Evolutionary conservation across 176 grass and related monocot species (phyloP).

Genomic region (Bromus sterilis): DNA sequence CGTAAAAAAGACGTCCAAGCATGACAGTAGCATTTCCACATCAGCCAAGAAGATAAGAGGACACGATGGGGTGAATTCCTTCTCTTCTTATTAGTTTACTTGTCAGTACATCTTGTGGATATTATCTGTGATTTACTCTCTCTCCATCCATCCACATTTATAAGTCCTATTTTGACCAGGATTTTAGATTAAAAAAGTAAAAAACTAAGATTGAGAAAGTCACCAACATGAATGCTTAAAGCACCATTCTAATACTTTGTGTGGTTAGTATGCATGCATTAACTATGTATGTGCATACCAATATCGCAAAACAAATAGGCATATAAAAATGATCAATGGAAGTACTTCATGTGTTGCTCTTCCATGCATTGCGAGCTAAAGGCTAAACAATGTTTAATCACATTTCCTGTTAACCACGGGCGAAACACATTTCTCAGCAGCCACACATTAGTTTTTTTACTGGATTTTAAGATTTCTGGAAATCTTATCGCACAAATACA

Average conservation of each 20-base stretch:
- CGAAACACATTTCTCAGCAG: not conserved
- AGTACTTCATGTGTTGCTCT: not conserved
- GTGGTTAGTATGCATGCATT: not conserved
- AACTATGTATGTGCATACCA: not conserved
- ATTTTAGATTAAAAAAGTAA: not conserved
- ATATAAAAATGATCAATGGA: not conserved
- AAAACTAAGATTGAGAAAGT: not conserved
- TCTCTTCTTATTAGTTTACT: constrained; percentile 16
- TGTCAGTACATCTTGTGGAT: constrained; percentile 2
- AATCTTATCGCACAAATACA: not conserved
- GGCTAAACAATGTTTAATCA: constrained; percentile 17
- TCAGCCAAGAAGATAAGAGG: constrained; percentile 72
- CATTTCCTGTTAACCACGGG: not conserved
- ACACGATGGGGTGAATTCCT: constrained; percentile 81
- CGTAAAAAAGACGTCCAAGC: constrained; percentile 54
- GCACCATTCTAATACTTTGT: not conserved
- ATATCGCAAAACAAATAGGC: not conserved
- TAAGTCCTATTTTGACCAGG: not conserved
- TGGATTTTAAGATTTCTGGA: not conserved
- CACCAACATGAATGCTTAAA: not conserved
- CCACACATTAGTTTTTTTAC: not conserved
- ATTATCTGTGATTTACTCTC: constrained; percentile 28
- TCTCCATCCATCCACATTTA: not conserved
- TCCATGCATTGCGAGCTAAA: not conserved
- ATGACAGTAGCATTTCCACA: constrained; percentile 38